These are phyloP conservation scores for Naematelia aurantialba DNA, from an alignment of 768 basidiomycete genomes.

Conservation along the genomic window DNA sequence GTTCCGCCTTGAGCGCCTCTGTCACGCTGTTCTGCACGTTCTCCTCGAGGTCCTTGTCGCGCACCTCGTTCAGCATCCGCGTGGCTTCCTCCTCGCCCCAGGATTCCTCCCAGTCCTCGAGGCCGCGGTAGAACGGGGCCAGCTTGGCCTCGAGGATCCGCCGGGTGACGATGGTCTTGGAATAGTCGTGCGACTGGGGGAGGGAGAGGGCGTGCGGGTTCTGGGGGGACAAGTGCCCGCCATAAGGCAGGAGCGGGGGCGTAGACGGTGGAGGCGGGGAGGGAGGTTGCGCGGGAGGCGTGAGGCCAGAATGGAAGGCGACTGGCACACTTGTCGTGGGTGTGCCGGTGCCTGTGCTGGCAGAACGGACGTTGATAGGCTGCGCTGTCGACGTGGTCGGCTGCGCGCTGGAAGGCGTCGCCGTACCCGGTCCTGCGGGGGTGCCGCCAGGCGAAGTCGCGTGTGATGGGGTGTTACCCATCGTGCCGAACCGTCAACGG, in stretches of 20 bases:
- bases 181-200: conserved; percentile 67
- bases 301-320: conserved; percentile 37
- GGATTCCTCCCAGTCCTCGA: conserved; percentile 83
- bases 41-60: conserved; percentile 40
- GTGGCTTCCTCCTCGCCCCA: conserved; percentile 82
- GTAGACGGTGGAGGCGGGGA: conserved; percentile 42
- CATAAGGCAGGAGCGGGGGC: conserved; percentile 41
- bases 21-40: conserved; percentile 41
- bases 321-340: neutral
- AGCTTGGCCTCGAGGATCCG: conserved; percentile 82
- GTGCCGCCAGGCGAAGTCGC: conserved; percentile 5
- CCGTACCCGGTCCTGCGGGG: neutral
- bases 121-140: conserved; percentile 91
- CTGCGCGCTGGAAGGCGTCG: conserved; percentile 1
- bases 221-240: conserved; percentile 46
- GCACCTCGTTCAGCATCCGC: conserved; percentile 28
- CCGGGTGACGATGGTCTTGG: conserved; percentile 76
- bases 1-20: conserved; percentile 6
- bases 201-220: conserved; percentile 43
- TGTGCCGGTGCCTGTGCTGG: neutral
- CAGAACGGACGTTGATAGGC: conserved; percentile 7
- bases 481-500: conserved; percentile 5
- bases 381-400: neutral
- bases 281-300: conserved; percentile 30
- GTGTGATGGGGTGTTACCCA: conserved; percentile 26